Evolutionary conservation across 2,329 filamentous ascomycete genomes (phyloP), one percentile per base, ranked within the genome.

Genomic region (Pyricularia sp.): DNA sequence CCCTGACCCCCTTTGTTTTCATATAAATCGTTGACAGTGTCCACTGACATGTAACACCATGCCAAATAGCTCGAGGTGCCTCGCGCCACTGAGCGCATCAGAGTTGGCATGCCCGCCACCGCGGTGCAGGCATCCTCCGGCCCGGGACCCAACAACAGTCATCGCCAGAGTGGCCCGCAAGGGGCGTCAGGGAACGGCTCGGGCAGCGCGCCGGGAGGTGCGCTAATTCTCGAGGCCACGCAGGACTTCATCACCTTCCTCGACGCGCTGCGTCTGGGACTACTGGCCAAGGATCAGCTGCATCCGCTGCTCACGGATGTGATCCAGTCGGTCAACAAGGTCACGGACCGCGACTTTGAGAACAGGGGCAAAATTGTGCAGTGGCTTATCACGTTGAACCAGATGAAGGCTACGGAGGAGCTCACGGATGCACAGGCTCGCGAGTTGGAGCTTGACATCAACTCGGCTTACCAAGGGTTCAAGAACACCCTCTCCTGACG

Each of bases 211-310:
- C 82, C 80, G 44, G 83, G 82, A 67, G 84, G 85, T 10, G 79
- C 85, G 3, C 76, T 97, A 44, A 96, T 97, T 66, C 80, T 96
- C 57, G 88, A 93, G 68, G 94, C 94, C 1, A 97, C 93, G 0
- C 93, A 99, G 75, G 96, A 97, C 75, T 99, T 99, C 75, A 99
- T 99, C 75, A 99, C 94, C 0, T 93, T 99, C 73, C 84, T 99
- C 64, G 94, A 99, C 73, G 96, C 94, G 19, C 83, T 99, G 70
- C 93, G 93, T 73, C 85, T 99, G 65, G 93, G 93, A 60, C 86
- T 97, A 71, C 82, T 96, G 12, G 93, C 93, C 62, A 99, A 99
- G 73, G 93, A 97, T 75, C 92, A 94, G 68, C 80, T 99, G n/a
- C 96, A 99, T 73, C 94, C 94, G 3, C 80, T 99, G 24, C 82